Evolutionary conservation across 148 eudicot genomes (phyloP).

Genomic region (Cornus suecica): DNA sequence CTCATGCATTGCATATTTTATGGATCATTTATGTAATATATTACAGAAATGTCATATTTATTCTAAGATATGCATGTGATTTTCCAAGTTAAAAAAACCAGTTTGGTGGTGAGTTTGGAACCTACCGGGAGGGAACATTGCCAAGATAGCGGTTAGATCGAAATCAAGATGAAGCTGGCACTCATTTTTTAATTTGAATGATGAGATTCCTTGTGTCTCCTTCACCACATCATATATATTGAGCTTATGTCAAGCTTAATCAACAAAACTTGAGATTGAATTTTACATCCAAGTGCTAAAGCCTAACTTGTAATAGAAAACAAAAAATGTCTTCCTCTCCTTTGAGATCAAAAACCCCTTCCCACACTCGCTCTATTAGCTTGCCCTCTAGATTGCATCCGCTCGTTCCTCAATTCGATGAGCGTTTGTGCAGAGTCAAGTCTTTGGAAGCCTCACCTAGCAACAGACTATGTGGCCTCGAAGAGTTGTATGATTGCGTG

Average conservation of each 20-base stretch:
- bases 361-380: slow-evolving; percentile 30
- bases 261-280: not conserved
- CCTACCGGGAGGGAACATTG: slow-evolving; percentile 7
- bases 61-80: not conserved
- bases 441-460: slow-evolving; percentile 35
- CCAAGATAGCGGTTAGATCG: not conserved
- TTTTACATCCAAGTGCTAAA: not conserved
- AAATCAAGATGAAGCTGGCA: not conserved
- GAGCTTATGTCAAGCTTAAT: not conserved
- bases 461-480: slow-evolving; percentile 24
- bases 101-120: not conserved
- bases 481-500: slow-evolving; percentile 21
- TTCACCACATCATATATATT: not conserved
- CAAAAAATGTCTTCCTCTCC: slow-evolving; percentile 19
- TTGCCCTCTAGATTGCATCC: slow-evolving; percentile 31
- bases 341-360: slow-evolving; percentile 15
- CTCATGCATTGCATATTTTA: slow-evolving; percentile 10
- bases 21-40: not conserved
- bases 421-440: slow-evolving; percentile 33
- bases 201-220: slow-evolving; percentile 9
- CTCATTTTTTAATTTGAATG: not conserved
- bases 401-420: slow-evolving; percentile 21
- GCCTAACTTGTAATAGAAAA: not conserved
- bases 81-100: not conserved
- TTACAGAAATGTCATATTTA: not conserved